Conservation (phyloP, 495 filamentous ascomycete species). For the Tuber borchii region DNA sequence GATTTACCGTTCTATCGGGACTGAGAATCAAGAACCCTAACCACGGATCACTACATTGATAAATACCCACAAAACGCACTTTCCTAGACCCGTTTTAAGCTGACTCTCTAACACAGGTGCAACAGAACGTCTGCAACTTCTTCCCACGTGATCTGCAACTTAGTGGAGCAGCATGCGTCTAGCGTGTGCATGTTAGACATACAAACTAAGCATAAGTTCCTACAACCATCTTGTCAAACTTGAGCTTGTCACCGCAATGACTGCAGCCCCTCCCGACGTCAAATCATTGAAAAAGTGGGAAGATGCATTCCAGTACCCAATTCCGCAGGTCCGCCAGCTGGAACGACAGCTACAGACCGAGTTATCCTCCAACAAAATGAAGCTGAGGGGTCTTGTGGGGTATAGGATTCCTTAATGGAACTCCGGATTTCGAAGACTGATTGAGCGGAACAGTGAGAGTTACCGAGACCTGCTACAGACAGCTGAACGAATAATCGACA, state of each 20-base stretch:
- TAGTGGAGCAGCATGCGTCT: neutral
- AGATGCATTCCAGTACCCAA: slow-evolving; percentile 41
- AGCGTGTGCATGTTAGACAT: neutral
- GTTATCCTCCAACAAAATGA: slow-evolving; percentile 74
- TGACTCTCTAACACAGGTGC: neutral
- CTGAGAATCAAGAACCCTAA: neutral
- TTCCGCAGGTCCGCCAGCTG: slow-evolving; percentile 58
- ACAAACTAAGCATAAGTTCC: neutral
- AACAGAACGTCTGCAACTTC: neutral
- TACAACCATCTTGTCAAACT: neutral
- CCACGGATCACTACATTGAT: neutral
- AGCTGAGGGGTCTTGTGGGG: slow-evolving; percentile 86
- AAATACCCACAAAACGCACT: neutral
- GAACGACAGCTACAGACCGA: slow-evolving; percentile 52
- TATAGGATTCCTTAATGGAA: slow-evolving; percentile 42
- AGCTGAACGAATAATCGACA: slow-evolving; percentile 82
- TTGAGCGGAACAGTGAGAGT: slow-evolving; percentile 53
- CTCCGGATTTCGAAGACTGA: neutral
- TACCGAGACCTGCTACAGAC: slow-evolving; percentile 91
- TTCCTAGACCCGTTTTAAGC: neutral
- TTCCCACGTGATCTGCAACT: neutral
- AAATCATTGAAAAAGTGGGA: slow-evolving; percentile 36
- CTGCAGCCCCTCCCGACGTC: slow-evolving; percentile 29
- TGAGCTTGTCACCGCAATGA: slow-evolving; percentile 6
- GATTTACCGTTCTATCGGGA: neutral